A percentile compares a stretch with the other conserved stretches of the same genome.
phyloP scores from a whole-genome alignment of 2,329 filamentous ascomycete species.

The Pseudogymnoascus sp. region DNA sequence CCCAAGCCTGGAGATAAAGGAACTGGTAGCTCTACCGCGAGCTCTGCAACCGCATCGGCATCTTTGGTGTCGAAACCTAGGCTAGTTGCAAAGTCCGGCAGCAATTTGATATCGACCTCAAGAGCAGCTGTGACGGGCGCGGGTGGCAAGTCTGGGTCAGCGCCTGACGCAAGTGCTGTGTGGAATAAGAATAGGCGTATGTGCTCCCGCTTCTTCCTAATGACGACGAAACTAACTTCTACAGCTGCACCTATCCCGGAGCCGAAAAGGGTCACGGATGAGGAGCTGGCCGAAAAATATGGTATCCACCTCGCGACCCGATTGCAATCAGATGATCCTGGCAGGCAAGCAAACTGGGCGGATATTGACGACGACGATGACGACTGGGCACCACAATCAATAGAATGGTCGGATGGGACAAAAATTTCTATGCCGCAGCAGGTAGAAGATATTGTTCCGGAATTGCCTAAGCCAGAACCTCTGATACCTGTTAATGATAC shows the following conservation, averaged over 20 bases:
- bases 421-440: slow-evolving; percentile 65
- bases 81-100: slow-evolving; percentile 67
- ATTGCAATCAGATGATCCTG: slow-evolving; percentile 64
- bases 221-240: slow-evolving; percentile 21
- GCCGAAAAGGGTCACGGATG: slow-evolving; percentile 75
- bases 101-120: slow-evolving; percentile 44
- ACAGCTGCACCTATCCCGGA: slow-evolving; percentile 57
- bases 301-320: slow-evolving; percentile 79
- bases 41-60: slow-evolving; percentile 38
- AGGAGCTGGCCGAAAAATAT: slow-evolving; percentile 75
- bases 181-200: slow-evolving; percentile 86
- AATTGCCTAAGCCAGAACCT: slow-evolving; percentile 17
- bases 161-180: slow-evolving; percentile 63
- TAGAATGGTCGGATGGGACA: slow-evolving; percentile 82
- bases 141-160: slow-evolving; percentile 49
- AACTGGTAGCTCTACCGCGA: slow-evolving; percentile 30
- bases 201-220: slow-evolving; percentile 26
- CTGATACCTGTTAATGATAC: slow-evolving; percentile 21
- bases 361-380: slow-evolving; percentile 86
- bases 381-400: slow-evolving; percentile 76
- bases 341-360: slow-evolving; percentile 76
- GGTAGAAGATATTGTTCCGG: slow-evolving; percentile 36
- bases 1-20: slow-evolving; percentile 46
- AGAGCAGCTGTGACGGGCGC: slow-evolving; percentile 38
- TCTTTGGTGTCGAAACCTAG: slow-evolving; percentile 55